Evolutionary conservation across 2,329 filamentous ascomycete genomes (phyloP), one percentile per base, ranked within the genome.

Genomic region (Hymenoscyphus infarciens): DNA sequence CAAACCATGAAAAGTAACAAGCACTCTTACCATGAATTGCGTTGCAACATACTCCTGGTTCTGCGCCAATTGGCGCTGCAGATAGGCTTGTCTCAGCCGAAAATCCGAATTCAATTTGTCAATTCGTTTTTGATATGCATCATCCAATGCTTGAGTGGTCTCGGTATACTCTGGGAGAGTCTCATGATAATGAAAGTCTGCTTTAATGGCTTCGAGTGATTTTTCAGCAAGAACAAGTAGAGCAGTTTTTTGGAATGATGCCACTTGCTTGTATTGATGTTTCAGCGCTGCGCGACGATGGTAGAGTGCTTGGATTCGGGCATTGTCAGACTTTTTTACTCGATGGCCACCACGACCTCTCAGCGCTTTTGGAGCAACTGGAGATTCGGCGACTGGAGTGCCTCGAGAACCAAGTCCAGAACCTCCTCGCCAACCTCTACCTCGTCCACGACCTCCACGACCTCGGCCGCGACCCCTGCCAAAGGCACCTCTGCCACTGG

Each of bases 291-390:
- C 58, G 60, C 69, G 70, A 35, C 73, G 66, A 60, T 71, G 66
- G 59, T 72, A 71, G 7, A 70, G 56, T 22, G 66, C 68, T 53
- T 73, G 71, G 35, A 74, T 70, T 27, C 67, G 59, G 22, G 70
- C 67, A 56, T 72, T 68, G 45, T 64, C 64, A 8, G 64, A 66
- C 45, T 69, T 72, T 62, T 71, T 72, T 45, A 71, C 68, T 11
- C 71, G 67, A 59, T 67, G 67, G 38, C 67, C 68, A 57, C 69
- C 70, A 42, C 66, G 60, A 6, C 67, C 67, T n/a, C 68, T 63
- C 27, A 62, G 52, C 49, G 60, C 60, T 61, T 62, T 66, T 16
- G 58, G 61, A 38, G 57, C 57, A 55, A 63, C 57, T 31, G 62
- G 65, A 8, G 56, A 57, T 27, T 62, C 65, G 11, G 56, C 54